Conservation (phyloP, 352 stramenopile genomes). For the Phytophthora pluvialis region DNA sequence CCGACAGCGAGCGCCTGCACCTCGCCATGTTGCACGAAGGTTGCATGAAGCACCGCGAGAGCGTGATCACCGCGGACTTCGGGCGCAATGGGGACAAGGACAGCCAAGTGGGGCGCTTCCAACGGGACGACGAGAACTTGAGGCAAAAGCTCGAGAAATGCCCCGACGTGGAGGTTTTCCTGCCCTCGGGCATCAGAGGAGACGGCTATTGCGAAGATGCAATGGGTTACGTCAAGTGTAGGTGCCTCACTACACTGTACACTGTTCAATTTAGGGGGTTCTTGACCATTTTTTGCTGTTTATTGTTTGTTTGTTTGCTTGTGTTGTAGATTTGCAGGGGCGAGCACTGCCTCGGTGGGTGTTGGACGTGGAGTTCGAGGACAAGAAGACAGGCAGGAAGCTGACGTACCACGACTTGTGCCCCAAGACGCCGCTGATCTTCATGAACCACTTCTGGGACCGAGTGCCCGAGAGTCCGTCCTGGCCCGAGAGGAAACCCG, state of each 20-base stretch:
- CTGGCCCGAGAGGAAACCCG: constrained; percentile 45
- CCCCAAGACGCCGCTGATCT: constrained; percentile 53
- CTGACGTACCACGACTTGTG: constrained; percentile 65
- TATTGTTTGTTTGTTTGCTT: background rate
- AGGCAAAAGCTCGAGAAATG: constrained; percentile 55
- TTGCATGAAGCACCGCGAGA: constrained; percentile 48
- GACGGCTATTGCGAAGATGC: constrained; percentile 79
- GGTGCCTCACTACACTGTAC: constrained; percentile 7
- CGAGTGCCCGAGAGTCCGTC: constrained; percentile 22
- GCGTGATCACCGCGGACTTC: constrained; percentile 48
- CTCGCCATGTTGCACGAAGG: constrained; percentile 56
- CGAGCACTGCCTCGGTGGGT: constrained; percentile 60
- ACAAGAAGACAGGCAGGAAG: constrained; percentile 33
- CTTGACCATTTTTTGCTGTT: constrained; percentile 4
- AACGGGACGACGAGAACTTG: constrained; percentile 44
- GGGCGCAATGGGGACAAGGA: constrained; percentile 24
- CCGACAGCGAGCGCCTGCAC: constrained; percentile 46
- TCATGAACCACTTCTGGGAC: constrained; percentile 72
- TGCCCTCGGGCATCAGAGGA: constrained; percentile 49
- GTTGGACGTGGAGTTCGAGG: constrained; percentile 40
- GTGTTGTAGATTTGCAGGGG: constrained; percentile 45
- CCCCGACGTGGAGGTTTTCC: constrained; percentile 67
- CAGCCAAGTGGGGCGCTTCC: constrained; percentile 24
- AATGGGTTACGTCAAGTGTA: constrained; percentile 76
- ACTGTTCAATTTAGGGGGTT: background rate